These are phyloP conservation scores for Penicillium egyptiacum DNA, from an alignment of 495 filamentous ascomycete species.

Conservation along the genomic window DNA sequence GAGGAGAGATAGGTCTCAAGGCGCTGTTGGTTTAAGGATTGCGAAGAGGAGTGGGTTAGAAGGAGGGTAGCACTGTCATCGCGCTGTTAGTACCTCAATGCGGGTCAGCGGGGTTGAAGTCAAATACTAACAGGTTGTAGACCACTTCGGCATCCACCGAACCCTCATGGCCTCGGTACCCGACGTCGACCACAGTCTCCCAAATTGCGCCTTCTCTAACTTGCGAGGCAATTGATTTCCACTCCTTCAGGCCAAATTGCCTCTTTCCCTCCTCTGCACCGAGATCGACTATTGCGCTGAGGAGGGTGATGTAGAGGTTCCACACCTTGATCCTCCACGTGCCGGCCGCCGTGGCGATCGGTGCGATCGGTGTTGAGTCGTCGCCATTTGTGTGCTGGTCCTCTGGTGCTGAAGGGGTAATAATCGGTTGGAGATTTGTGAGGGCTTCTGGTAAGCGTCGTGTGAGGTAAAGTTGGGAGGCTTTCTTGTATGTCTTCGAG, in stretches of 20 bases:
- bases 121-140: slow-evolving; percentile 72
- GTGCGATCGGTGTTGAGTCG: slow-evolving; percentile 50
- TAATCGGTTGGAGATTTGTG: slow-evolving; percentile 75
- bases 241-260: slow-evolving; percentile 78
- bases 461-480: slow-evolving; percentile 87
- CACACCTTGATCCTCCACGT: slow-evolving; percentile 89
- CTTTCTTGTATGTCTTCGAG: slow-evolving; percentile 72
- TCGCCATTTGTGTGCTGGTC: slow-evolving; percentile 41
- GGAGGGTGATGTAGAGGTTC: slow-evolving; percentile 91
- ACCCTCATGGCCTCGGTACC: slow-evolving; percentile 82
- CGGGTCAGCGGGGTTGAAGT: neutral
- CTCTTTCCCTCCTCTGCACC: slow-evolving; percentile 87
- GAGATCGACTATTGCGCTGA: slow-evolving; percentile 86
- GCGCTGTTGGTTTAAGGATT: slow-evolving; percentile 77
- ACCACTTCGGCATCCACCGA: slow-evolving; percentile 94
- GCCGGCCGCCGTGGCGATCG: slow-evolving; percentile 69
- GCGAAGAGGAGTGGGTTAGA: slow-evolving; percentile 79
- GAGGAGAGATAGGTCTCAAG: slow-evolving; percentile 90
- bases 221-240: slow-evolving; percentile 74
- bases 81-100: slow-evolving; percentile 13
- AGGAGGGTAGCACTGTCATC: slow-evolving; percentile 77
- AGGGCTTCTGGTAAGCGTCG: slow-evolving; percentile 86
- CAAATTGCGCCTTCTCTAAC: slow-evolving; percentile 85
- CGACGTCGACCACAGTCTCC: slow-evolving; percentile 84
- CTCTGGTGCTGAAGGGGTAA: slow-evolving; percentile 47